Conservation (phyloP, 1,284 basidiomycete species). For the Moesziomyces globuligerus region DNA sequence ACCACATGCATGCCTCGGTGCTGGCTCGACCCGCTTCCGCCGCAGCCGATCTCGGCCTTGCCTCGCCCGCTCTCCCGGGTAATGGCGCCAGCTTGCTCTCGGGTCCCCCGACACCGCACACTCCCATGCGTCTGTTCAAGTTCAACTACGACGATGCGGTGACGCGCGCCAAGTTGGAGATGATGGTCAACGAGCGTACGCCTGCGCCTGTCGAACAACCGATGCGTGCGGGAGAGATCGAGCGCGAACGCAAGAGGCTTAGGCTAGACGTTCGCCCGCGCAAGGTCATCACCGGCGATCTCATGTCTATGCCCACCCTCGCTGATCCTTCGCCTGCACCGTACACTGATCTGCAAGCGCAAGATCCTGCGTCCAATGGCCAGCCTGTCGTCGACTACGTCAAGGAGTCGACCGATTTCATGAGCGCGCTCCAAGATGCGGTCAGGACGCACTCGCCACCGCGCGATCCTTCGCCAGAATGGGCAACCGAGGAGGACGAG, state of each 20-base stretch:
- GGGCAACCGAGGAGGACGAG: conserved; percentile 44
- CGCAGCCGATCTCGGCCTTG: conserved; percentile 29
- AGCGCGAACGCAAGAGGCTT: conserved; percentile 52
- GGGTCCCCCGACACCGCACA: conserved; percentile 46
- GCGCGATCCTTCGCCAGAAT: conserved; percentile 22
- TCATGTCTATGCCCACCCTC: conserved; percentile 39
- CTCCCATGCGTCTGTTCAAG: conserved; percentile 57
- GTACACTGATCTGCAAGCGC: not conserved
- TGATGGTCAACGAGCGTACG: conserved; percentile 50
- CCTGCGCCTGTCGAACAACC: conserved; percentile 17
- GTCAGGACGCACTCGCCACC: conserved; percentile 13
- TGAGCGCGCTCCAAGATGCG: conserved; percentile 38
- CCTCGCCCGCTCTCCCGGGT: conserved; percentile 8
- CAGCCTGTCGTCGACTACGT: conserved; percentile 43
- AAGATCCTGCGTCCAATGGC: not conserved
- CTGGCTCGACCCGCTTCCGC: conserved; percentile 41
- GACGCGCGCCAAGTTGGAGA: conserved; percentile 49
- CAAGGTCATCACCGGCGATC: conserved; percentile 39
- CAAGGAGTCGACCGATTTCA: conserved; percentile 37
- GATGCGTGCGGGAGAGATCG: conserved; percentile 21
- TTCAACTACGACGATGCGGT: conserved; percentile 51
- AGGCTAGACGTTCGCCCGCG: conserved; percentile 43
- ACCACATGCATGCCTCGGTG: conserved; percentile 17
- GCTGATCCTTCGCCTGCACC: conserved; percentile 4
- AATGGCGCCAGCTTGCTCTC: conserved; percentile 10